These are phyloP conservation scores for Spinacia oleracea DNA, from an alignment of 179 eudicot species.

Conservation along the genomic window DNA sequence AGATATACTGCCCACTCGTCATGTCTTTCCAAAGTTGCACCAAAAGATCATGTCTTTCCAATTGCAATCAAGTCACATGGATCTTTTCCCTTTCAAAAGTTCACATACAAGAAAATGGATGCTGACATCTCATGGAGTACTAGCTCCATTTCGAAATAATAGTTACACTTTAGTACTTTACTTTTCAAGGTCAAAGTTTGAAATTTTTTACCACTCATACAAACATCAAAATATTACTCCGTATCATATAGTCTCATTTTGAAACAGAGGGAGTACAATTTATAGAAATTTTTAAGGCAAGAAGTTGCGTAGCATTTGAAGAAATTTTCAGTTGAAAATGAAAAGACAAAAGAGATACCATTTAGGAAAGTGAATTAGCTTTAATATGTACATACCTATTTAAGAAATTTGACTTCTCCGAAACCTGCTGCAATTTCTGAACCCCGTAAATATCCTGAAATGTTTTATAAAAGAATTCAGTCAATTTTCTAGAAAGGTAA, in stretches of 20 bases:
- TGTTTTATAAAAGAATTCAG: conserved; percentile 4
- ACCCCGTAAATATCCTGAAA: conserved; percentile 82
- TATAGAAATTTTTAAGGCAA: neutral
- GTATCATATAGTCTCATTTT: too few species aligned
- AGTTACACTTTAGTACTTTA: too few species aligned
- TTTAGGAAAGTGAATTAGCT: conserved; percentile 9
- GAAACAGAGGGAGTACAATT: too few species aligned
- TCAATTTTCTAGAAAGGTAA: neutral
- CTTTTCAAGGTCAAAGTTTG: too few species aligned
- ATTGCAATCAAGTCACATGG: too few species aligned
- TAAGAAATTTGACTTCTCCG: conserved; percentile 60
- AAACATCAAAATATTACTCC: too few species aligned
- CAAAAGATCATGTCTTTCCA: neutral
- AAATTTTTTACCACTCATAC: too few species aligned
- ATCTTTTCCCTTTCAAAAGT: too few species aligned
- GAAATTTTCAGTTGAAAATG: too few species aligned
- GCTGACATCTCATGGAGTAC: neutral
- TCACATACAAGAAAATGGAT: neutral
- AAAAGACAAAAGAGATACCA: neutral
- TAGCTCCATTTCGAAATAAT: too few species aligned
- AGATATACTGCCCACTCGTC: neutral
- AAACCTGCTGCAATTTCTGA: conserved; percentile 67
- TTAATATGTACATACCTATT: conserved; percentile 53
- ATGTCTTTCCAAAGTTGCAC: neutral
- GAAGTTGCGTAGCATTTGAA: too few species aligned